Conservation (phyloP, 2,329 filamentous ascomycete species). For the Fusarium guadeloupense region DNA sequence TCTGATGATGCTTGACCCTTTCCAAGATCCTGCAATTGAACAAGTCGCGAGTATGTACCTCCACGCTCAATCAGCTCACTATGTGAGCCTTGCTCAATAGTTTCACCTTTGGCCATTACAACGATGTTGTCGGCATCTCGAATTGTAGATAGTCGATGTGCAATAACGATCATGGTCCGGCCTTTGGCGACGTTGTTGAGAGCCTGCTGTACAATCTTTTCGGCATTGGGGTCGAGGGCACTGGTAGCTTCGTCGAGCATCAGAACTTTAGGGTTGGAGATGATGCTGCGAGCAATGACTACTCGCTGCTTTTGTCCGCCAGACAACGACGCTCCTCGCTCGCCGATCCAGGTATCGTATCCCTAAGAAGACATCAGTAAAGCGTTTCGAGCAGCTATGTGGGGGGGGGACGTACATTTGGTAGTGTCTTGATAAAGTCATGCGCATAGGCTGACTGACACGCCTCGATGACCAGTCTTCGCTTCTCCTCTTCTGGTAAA, state of each 20-base stretch:
- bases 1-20: conserved; percentile 17
- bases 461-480: conserved; percentile 56
- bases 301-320: conserved; percentile 74
- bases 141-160: conserved; percentile 68
- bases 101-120: conserved; percentile 67
- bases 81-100: conserved; percentile 71
- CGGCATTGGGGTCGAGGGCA: conserved; percentile 59
- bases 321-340: conserved; percentile 71
- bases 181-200: conserved; percentile 63
- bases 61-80: conserved; percentile 60
- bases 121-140: conserved; percentile 72
- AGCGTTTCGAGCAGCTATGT: fast-evolving
- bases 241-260: conserved; percentile 76
- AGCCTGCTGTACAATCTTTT: conserved; percentile 64
- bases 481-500: conserved; percentile 54
- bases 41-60: conserved; percentile 62
- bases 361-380: conserved; percentile 46
- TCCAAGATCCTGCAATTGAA: conserved; percentile 55
- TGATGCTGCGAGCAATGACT: conserved; percentile 72
- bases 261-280: conserved; percentile 70
- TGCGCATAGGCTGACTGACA: conserved; percentile 62
- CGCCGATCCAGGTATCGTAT: conserved; percentile 70
- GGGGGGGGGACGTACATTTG: conserved; percentile 39
- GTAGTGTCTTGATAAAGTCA: conserved; percentile 61
- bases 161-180: conserved; percentile 73